phyloP scores from a whole-genome alignment of 805 yeast genomes.

The Spathaspora arborariae region DNA sequence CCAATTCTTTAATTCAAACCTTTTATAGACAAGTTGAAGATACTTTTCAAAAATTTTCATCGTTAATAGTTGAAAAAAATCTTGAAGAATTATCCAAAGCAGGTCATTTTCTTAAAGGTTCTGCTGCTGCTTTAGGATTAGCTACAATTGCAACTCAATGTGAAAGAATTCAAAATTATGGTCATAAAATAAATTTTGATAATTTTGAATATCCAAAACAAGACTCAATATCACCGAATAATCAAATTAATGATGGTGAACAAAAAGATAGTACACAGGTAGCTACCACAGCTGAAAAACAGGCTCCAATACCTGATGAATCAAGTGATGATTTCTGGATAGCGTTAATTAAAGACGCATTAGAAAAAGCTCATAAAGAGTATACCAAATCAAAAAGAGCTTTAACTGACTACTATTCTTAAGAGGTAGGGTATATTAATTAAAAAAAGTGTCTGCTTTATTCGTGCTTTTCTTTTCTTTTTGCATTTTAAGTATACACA shows the following conservation, averaged over 20 bases:
- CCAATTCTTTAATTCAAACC: slow-evolving; percentile 70
- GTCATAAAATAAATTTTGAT: slow-evolving; percentile 47
- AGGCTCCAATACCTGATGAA: slow-evolving; percentile 7
- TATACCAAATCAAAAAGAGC: slow-evolving; percentile 48
- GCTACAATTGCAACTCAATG: slow-evolving; percentile 80
- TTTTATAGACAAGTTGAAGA: slow-evolving; percentile 86
- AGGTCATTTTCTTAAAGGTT: slow-evolving; percentile 94
- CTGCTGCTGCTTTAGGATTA: slow-evolving; percentile 91
- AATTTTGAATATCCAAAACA: slow-evolving; percentile 18
- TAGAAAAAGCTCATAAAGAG: slow-evolving; percentile 46
- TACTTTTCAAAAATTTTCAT: slow-evolving; percentile 70
- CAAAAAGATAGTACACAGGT: neutral
- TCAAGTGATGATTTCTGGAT: slow-evolving; percentile 37
- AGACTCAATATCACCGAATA: neutral
- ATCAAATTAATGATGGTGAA: neutral
- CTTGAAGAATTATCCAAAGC: slow-evolving; percentile 62
- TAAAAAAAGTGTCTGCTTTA: neutral
- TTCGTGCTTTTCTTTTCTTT: neutral
- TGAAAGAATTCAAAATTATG: slow-evolving; percentile 90
- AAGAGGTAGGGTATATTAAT: neutral
- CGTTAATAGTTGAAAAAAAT: slow-evolving; percentile 43
- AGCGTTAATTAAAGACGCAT: slow-evolving; percentile 49
- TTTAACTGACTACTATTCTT: slow-evolving; percentile 48
- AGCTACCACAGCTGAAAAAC: neutral
- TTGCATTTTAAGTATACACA: neutral